Evolutionary conservation across 352 stramenopile genomes (phyloP).

Genomic region (Phytophthora citricola): DNA sequence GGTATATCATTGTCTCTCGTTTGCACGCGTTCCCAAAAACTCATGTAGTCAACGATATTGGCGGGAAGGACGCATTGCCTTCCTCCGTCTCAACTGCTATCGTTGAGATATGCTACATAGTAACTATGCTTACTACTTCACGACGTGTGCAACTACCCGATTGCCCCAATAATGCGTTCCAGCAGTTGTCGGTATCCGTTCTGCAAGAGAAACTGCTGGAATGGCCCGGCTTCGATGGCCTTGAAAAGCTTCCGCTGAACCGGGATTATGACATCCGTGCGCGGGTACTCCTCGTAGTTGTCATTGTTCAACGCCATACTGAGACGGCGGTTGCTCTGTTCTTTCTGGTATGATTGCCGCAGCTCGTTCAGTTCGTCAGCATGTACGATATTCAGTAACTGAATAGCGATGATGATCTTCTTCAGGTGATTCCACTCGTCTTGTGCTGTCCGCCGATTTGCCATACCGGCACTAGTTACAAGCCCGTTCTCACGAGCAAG

Average conservation of each 20-base stretch:
- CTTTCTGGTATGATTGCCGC: conserved; percentile 70
- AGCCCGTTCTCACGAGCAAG: conserved; percentile 64
- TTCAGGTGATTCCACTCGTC: conserved; percentile 87
- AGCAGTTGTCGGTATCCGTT: conserved; percentile 77
- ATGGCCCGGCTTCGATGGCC: conserved; percentile 76
- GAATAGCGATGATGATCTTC: conserved; percentile 61
- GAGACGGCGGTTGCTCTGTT: conserved; percentile 72
- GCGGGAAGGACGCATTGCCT: conserved; percentile 11
- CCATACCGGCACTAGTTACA: conserved; percentile 36
- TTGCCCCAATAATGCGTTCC: conserved; percentile 74
- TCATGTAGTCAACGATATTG: conserved; percentile 32
- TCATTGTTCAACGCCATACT: conserved; percentile 73
- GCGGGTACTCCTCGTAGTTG: conserved; percentile 67
- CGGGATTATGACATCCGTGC: conserved; percentile 72
- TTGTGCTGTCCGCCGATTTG: conserved; percentile 49
- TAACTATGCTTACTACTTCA: conserved; percentile 29
- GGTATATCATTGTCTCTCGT: conserved; percentile 41
- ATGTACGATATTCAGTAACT: conserved; percentile 64
- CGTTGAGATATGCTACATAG: conserved; percentile 29
- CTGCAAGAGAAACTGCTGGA: conserved; percentile 79
- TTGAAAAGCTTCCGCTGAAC: conserved; percentile 85
- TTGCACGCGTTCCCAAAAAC: conserved; percentile 33
- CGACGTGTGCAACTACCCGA: conserved; percentile 43
- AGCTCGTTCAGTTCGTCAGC: conserved; percentile 60
- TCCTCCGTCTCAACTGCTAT: conserved; percentile 22